phyloP scores from a whole-genome alignment of 2,329 filamentous ascomycete species.

The Fusarium sp. region DNA sequence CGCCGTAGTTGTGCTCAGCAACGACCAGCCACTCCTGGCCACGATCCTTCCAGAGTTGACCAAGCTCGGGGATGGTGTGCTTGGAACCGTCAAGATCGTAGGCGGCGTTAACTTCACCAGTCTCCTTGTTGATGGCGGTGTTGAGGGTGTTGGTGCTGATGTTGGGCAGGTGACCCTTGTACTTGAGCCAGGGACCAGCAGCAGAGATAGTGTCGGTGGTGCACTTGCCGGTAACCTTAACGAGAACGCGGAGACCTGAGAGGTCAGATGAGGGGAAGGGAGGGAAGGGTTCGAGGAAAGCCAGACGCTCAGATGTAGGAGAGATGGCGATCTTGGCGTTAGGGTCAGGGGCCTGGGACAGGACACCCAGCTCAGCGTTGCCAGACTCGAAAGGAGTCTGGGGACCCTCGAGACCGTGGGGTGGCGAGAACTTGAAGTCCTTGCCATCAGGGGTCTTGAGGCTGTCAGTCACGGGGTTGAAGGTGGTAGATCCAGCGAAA shows the following conservation, averaged over 20 bases:
- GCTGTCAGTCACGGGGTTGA: constrained; percentile 93
- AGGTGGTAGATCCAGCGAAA: constrained; percentile 91
- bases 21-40: constrained; percentile 90
- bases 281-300: constrained; percentile 89
- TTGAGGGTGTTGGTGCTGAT: constrained; percentile 98
- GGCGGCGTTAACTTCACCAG: constrained; percentile 90
- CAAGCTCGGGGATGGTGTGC: constrained; percentile 88
- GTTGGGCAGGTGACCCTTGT: constrained; percentile 98
- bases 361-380: constrained; percentile 78
- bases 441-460: constrained; percentile 83
- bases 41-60: constrained; percentile 81
- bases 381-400: constrained; percentile 78
- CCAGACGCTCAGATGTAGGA: constrained; percentile 89
- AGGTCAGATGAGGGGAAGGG: constrained; percentile 84
- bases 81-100: constrained; percentile 84
- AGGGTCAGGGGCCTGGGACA: constrained; percentile 77
- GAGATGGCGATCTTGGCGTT: constrained; percentile 80
- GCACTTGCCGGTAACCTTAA: constrained; percentile 97
- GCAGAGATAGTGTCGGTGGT: constrained; percentile 98
- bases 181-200: constrained; percentile 95
- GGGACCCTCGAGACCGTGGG: constrained; percentile 75
- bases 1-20: constrained; percentile 97
- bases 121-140: constrained; percentile 91
- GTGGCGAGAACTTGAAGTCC: constrained; percentile 87
- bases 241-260: constrained; percentile 82